A percentile compares a stretch with the other conserved stretches of the same genome.
These are phyloP conservation scores for Lantana camara DNA, from an alignment of 257 asterid genomes.

Conservation along the genomic window DNA sequence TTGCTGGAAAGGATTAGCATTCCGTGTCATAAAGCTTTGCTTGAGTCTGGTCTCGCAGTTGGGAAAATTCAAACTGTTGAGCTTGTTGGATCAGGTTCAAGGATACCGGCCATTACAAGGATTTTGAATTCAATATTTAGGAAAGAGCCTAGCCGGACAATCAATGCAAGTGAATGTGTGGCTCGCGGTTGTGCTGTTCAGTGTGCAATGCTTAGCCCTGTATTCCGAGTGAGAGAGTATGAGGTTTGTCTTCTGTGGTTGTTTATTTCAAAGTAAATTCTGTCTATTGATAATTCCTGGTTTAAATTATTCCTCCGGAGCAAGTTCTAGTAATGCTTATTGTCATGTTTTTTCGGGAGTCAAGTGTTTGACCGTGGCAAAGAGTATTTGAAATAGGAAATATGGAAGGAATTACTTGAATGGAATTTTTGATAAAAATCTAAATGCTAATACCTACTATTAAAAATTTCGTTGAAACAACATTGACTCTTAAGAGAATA, in stretches of 20 bases:
- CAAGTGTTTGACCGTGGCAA: slow-evolving; percentile 18
- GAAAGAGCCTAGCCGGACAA: slow-evolving; percentile 77
- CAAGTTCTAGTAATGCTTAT: slow-evolving; percentile 4
- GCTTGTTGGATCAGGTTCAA: slow-evolving; percentile 97
- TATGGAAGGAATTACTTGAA: neutral
- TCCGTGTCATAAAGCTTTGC: slow-evolving; percentile 80
- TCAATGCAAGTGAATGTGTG: slow-evolving; percentile 97
- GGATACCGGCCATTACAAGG: slow-evolving; percentile 80
- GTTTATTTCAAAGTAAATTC: neutral
- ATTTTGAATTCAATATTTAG: slow-evolving; percentile 61
- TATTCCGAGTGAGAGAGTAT: slow-evolving; percentile 77
- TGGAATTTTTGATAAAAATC: neutral
- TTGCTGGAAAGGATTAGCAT: slow-evolving; percentile 66
- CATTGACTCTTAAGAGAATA: neutral
- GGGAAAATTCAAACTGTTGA: slow-evolving; percentile 85
- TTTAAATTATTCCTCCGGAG: slow-evolving; percentile 9
- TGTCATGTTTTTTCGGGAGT: neutral
- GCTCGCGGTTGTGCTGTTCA: slow-evolving; percentile 97
- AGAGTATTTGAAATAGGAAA: neutral
- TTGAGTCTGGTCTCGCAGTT: slow-evolving; percentile 59
- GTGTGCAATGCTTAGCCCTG: slow-evolving; percentile 96
- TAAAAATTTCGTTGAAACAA: neutral
- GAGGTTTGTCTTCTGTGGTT: slow-evolving; percentile 65
- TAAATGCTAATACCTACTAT: neutral
- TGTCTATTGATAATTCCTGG: slow-evolving; percentile 1